A percentile compares a stretch with the other conserved stretches of the same genome.
These are phyloP conservation scores for Chamaecyparis obtusa DNA, from an alignment of 75 land plant species.

Conservation along the genomic window DNA sequence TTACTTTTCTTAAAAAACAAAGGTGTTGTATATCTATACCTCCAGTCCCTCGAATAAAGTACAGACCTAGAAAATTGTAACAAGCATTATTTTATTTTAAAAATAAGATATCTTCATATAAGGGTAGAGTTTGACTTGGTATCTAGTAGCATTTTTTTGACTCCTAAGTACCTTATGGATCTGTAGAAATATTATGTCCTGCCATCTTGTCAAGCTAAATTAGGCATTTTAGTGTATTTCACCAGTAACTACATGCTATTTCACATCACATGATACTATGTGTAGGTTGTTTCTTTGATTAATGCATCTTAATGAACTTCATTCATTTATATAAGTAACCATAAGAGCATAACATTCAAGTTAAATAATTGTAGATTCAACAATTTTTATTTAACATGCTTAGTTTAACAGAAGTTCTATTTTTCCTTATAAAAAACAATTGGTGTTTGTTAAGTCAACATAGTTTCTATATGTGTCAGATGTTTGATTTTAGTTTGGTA, in stretches of 20 bases:
- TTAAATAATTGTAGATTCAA: neutral
- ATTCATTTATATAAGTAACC: neutral
- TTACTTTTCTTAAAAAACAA: no score
- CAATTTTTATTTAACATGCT: neutral
- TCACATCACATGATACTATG: neutral
- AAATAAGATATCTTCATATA: no score
- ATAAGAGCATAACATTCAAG: neutral
- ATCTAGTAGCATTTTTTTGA: neutral
- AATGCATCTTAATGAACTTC: neutral
- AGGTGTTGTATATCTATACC: no score
- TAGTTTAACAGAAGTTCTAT: neutral
- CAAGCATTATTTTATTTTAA: no score
- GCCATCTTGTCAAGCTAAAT: neutral
- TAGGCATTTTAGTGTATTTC: neutral
- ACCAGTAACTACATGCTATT: no score
- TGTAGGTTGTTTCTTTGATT: neutral
- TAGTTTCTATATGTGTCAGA: neutral
- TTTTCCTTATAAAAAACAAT: neutral
- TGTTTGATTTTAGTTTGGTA: neutral
- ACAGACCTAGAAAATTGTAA: no score
- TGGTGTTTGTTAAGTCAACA: neutral
- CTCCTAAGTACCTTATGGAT: no score
- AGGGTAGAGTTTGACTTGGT: neutral
- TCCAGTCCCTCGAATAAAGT: no score
- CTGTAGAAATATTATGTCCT: no score